Evolutionary conservation across 1,139 yeast species (phyloP), one percentile per base, ranked within the genome.

Genomic region (Hyphopichia buzzinii): DNA sequence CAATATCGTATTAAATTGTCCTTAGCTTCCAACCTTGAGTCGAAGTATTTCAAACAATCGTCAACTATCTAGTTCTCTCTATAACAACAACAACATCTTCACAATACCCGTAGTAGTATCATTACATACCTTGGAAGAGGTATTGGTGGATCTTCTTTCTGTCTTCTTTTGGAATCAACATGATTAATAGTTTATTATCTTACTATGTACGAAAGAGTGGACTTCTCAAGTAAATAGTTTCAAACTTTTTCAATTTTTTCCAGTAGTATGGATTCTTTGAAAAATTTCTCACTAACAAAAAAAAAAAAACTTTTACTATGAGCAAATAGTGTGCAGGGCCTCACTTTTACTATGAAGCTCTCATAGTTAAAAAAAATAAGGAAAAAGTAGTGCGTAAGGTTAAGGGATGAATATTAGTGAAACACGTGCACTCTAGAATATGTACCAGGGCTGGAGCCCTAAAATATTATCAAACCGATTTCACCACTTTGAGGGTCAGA

Each of bases 81-180:
- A n/a, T n/a, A n/a, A n/a, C n/a, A n/a, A n/a, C n/a, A n/a, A n/a
- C n/a, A n/a, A n/a, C n/a, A n/a, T n/a, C n/a, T n/a, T n/a, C n/a
- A n/a, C n/a, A n/a, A n/a, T n/a, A n/a, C n/a, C n/a, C n/a, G n/a
- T n/a, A n/a, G n/a, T n/a, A n/a, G n/a, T 24, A 31, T 29, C 35
- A 31, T 37, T 57, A 84, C 92, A 71, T 83, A 85, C 95, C 94
- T 79, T 88, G 92, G 87, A 89, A 90, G 78, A 92, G 94, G 86
- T 90, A 84, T 76, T 84, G 87, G 94, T 88, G 96, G 75, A 92
- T 92, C 92, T 87, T 88, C 81, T 87, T 88, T 84, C 98, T 90
- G 76, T 92, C 97, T 78, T 87, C 95, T 81, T 87, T 90, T 78
- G 98, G 97, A 83, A 92, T 92, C 81, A 92, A 85, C 98, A 92